Evolutionary conservation across 371 early-diverging fungal species (phyloP), one percentile per base, ranked within the genome.

Genomic region (Rhizopus stolonifer): DNA sequence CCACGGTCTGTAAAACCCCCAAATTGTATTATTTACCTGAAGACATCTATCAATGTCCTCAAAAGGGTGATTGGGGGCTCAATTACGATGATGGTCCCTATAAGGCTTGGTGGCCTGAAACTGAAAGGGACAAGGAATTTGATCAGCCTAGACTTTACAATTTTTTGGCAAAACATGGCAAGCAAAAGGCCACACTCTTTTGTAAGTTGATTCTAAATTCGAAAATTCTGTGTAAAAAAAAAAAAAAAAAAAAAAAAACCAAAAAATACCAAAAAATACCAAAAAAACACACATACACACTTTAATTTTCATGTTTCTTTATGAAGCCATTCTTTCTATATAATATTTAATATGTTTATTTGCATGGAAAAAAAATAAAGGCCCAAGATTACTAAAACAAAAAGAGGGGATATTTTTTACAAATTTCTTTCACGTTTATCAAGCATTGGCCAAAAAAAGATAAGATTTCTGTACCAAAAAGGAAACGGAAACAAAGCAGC

Each of bases 131-230:
- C 22, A 49, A 54, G 26, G 33, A 52, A 31, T 59, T 40, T 39
- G 56, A 56, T 52, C 52, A 74, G 33, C 78, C 78, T 5, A 44
- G 67, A 3, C 65, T 77, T 32, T 77, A 77, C 48, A 72, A 77
- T 42, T 72, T 49, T 52, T 51, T 77, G 44, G 48, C 54, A 10
- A 50, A 19, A 19, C 56, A 64, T 9, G 51, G 43, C 14, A 57
- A 59, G 26, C 61, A 79, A 45, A 69, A 69, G 33, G 69, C 69
- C 2, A 69, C 69, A 6, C 36, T 69, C 11, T 69, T 69, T 68
- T 70, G 61, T 69, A 63, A 38, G 73, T 71, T 1, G 11, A 54
- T 51, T 0, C n/a, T n/a, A n/a, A n/a, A n/a, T n/a, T n/a, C n/a
- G 59, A 63, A 44, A 56, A 62, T 54, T 21, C 7, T 8, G 26